Conservation (phyloP, 345 rosid genomes). For the Boechera stricta region DNA sequence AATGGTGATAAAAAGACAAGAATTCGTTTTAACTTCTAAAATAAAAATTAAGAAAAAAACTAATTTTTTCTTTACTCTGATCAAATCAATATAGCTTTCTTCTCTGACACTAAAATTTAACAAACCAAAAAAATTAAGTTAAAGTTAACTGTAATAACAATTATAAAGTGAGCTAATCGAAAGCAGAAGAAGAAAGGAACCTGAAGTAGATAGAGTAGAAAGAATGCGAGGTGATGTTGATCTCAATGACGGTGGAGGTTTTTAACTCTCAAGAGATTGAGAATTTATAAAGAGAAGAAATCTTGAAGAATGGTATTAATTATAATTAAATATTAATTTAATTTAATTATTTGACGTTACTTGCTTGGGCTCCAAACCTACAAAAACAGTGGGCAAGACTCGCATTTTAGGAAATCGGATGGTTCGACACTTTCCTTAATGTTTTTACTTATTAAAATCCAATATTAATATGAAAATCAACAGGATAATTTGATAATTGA, state of each 20-base stretch:
- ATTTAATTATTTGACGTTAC: neutral
- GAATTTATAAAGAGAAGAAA: neutral
- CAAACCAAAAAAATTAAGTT: neutral
- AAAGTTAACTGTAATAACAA: too few species aligned
- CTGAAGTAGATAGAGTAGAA: constrained; percentile 5
- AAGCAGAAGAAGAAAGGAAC: neutral
- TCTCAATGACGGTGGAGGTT: neutral
- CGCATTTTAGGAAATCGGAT: too few species aligned
- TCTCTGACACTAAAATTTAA: neutral
- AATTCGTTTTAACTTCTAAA: neutral
- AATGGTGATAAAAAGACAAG: constrained; percentile 3
- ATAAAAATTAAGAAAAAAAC: neutral
- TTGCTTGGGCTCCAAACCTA: constrained; percentile 4
- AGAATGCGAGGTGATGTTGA: neutral
- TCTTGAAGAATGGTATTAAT: constrained; percentile 1
- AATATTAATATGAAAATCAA: neutral
- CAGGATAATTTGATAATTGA: neutral
- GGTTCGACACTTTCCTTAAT: neutral
- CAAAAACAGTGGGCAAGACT: too few species aligned
- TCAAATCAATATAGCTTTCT: neutral
- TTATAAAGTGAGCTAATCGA: neutral
- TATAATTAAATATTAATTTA: neutral
- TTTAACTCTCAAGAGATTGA: neutral
- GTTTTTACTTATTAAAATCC: neutral
- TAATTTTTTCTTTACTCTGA: neutral